These are phyloP conservation scores for Flaveria brownii DNA, from an alignment of 129 eudicot genomes.

Conservation along the genomic window DNA sequence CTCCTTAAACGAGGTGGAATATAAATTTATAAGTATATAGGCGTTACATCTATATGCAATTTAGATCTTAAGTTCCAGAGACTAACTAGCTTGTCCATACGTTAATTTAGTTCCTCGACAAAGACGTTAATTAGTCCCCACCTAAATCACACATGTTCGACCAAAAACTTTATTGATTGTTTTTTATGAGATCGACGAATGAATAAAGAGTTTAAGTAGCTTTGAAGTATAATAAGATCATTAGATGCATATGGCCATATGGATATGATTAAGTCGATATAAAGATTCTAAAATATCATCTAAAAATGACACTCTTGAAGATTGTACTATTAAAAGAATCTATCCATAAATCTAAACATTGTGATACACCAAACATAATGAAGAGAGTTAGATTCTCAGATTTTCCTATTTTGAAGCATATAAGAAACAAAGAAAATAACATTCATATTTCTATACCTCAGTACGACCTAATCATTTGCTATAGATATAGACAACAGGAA, in stretches of 20 bases:
- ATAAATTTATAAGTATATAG: neutral
- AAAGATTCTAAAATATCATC: conserved; percentile 10
- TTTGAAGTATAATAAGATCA: neutral
- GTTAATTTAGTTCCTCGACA: neutral
- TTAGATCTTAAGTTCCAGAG: too few species aligned
- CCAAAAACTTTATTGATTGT: neutral
- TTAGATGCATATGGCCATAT: neutral
- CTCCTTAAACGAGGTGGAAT: neutral
- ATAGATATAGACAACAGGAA: conserved; percentile 5
- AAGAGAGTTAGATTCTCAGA: neutral
- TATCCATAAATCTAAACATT: neutral
- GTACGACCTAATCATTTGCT: conserved; percentile 22
- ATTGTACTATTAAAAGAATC: conserved; percentile 4
- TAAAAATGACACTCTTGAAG: conserved; percentile 16
- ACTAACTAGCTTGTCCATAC: neutral
- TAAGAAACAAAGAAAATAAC: neutral
- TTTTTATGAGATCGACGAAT: conserved; percentile 7
- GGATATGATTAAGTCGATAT: conserved; percentile 16
- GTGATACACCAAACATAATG: conserved; percentile 3
- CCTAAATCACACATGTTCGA: conserved; percentile 7
- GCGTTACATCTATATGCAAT: too few species aligned
- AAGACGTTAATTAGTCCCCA: conserved; percentile 14
- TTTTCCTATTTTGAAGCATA: neutral
- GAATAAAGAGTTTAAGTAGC: neutral
- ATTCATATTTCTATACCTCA: conserved; percentile 6